Evolutionary conservation across 495 filamentous ascomycete species (phyloP), one percentile per base, ranked within the genome.

Genomic region (Parathielavia appendiculata): DNA sequence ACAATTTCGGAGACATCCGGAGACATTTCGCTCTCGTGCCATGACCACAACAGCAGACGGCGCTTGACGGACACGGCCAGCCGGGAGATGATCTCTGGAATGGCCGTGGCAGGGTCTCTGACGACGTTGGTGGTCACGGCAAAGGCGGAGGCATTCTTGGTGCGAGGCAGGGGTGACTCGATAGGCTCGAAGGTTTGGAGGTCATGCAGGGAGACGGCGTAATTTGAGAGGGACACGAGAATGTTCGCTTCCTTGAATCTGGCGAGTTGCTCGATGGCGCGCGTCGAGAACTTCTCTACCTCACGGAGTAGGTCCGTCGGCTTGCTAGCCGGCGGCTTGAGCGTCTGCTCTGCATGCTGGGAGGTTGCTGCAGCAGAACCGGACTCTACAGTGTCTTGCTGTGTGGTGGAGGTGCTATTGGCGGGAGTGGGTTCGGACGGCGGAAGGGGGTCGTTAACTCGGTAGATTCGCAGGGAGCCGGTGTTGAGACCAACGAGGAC

Each of bases 91-190:
- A 97, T 95, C 56, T 89, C 87, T 0, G 89, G 90, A 41, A 97
- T 90, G 20, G 88, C 87, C 0, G 90, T 96, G 26, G 82, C 81
- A 8, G 84, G 74, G 73, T 99, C 93, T 73, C 91, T 89, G 54
- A 93, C 87, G 34, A 97, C 90, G 73, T 97, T 95, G 49, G 89
- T 95, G 3, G 91, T 96, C 48, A 96, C 89, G 1, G 95, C 89
- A 71, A 99, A 96, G 2, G 83, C 83, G 6, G 85, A 85, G n/a
- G 92, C 92, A 46, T 89, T 90, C 68, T 88, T 92, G 13, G 91
- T 95, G 63, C 86, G 86, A 14, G 69, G 39, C 19, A 79, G 71
- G 11, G 71, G 71, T 47, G 88, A 85, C 69, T 96, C 88, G 57
- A 89, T 82, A 41, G 92, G 76, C 51, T 85, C 81, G 67, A 92